A percentile compares a stretch with the other conserved stretches of the same genome.
phyloP scores from a whole-genome alignment of 805 yeast genomes.

The Nakazawaea anatomiae region DNA sequence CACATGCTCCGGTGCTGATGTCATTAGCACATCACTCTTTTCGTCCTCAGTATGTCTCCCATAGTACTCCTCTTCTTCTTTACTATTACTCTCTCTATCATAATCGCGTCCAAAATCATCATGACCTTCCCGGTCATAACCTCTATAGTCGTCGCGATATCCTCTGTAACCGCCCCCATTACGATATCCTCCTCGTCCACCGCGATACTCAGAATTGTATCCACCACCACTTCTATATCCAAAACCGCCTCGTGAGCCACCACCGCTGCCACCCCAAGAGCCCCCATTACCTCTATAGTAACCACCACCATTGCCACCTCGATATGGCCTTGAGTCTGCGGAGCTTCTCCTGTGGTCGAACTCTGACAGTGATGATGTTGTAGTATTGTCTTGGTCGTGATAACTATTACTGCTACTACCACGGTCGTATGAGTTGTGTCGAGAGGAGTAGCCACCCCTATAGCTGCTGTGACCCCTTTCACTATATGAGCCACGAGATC shows the following conservation, averaged over 20 bases:
- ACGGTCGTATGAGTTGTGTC: neutral
- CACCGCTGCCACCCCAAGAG: neutral
- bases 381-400: neutral
- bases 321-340: neutral
- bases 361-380: neutral
- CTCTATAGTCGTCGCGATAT: conserved; percentile 2
- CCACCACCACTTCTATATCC: conserved; percentile 3
- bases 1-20: neutral
- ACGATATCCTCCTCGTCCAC: neutral
- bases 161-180: conserved; percentile 8
- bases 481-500: conserved; percentile 4
- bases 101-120: neutral
- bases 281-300: conserved; percentile 1
- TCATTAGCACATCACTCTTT: neutral
- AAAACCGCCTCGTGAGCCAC: neutral
- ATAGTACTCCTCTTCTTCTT: neutral
- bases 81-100: neutral
- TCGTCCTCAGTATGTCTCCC: neutral
- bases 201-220: neutral
- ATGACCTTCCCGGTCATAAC: neutral
- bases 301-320: conserved; percentile 3
- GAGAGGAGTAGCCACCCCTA: neutral
- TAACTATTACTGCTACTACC: neutral
- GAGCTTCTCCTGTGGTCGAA: neutral
- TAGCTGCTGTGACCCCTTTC: conserved; percentile 5